Percentiles rank a stretch among this genome's conserved stretches.
Conservation (phyloP, 495 filamentous ascomycete species). For the Podospora tetraspora region DNA sequence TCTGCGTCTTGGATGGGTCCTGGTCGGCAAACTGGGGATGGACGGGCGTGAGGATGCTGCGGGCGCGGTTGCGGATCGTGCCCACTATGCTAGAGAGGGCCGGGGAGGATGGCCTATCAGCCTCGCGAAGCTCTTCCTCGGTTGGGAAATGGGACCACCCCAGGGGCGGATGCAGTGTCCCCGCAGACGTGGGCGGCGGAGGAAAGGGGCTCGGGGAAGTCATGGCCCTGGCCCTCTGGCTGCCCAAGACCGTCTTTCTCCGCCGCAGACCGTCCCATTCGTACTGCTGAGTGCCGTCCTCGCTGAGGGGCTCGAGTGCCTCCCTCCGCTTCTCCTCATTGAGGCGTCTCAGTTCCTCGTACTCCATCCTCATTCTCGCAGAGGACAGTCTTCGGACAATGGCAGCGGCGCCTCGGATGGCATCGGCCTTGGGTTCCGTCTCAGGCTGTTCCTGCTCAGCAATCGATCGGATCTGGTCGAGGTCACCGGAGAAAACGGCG, state of each 20-base stretch:
- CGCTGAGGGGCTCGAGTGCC: constrained; percentile 63
- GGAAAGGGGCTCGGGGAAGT: constrained; percentile 31
- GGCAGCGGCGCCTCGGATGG: constrained; percentile 86
- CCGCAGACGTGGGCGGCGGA: constrained; percentile 33
- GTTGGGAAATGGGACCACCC: constrained; percentile 85
- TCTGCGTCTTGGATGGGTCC: constrained; percentile 32
- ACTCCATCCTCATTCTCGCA: constrained; percentile 70
- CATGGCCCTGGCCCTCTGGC: constrained; percentile 34
- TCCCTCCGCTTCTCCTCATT: constrained; percentile 71
- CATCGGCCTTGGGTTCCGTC: constrained; percentile 91
- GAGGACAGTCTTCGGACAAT: constrained; percentile 80
- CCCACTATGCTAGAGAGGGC: constrained; percentile 55
- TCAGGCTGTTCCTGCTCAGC: constrained; percentile 93
- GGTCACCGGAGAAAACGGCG: constrained; percentile 85
- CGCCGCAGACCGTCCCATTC: constrained; percentile 94
- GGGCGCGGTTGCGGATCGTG: constrained; percentile 52
- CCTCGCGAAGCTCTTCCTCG: constrained; percentile 52
- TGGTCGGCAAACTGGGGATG: constrained; percentile 33
- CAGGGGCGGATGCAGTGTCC: constrained; percentile 68
- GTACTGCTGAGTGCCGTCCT: constrained; percentile 54
- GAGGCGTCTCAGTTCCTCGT: constrained; percentile 72
- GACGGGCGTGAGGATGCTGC: constrained; percentile 45
- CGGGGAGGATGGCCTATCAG: constrained; percentile 42
- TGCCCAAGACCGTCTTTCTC: constrained; percentile 64
- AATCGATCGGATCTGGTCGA: constrained; percentile 92